A percentile compares a stretch with the other conserved stretches of the same genome.
These are phyloP conservation scores for Phylloporus sp. DNA, from an alignment of 768 basidiomycete genomes.

Conservation along the genomic window DNA sequence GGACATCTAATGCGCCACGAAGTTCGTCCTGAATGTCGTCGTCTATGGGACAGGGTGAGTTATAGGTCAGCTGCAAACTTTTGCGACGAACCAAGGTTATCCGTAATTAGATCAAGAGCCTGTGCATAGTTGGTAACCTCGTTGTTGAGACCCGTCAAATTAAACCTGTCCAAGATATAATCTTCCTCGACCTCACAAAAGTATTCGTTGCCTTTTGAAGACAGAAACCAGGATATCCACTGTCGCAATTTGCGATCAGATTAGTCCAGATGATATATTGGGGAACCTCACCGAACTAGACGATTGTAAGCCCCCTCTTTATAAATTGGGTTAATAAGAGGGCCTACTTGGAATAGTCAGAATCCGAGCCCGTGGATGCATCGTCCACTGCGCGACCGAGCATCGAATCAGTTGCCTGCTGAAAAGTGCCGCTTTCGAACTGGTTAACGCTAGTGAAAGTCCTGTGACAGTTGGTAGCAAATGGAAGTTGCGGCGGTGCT, in stretches of 20 bases:
- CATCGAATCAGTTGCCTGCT: constrained; percentile 29
- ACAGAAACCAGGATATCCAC: constrained; percentile 99
- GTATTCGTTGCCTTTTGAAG: constrained; percentile 98
- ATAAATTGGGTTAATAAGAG: not conserved
- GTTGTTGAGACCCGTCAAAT: constrained; percentile 93
- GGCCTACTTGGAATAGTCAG: constrained; percentile 90
- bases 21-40: constrained; percentile 94
- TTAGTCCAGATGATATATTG: constrained; percentile 5
- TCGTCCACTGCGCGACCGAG: constrained; percentile 66
- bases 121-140: constrained; percentile 94
- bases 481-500: constrained; percentile 19
- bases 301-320: constrained; percentile 12
- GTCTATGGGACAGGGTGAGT: constrained; percentile 43
- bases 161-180: constrained; percentile 97
- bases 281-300: constrained; percentile 28
- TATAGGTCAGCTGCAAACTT: not conserved
- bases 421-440: constrained; percentile 14
- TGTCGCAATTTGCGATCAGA: constrained; percentile 30
- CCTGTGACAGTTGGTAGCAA: not conserved
- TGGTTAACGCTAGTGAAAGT: constrained; percentile 19
- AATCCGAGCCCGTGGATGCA: constrained; percentile 88
- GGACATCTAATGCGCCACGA: constrained; percentile 86
- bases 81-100: constrained; percentile 75
- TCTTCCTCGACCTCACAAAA: constrained; percentile 99
- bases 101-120: constrained; percentile 93